Base-by-base conservation (phyloP, 148 eudicot genomes). In the Rhododendron ovatum region DNA sequence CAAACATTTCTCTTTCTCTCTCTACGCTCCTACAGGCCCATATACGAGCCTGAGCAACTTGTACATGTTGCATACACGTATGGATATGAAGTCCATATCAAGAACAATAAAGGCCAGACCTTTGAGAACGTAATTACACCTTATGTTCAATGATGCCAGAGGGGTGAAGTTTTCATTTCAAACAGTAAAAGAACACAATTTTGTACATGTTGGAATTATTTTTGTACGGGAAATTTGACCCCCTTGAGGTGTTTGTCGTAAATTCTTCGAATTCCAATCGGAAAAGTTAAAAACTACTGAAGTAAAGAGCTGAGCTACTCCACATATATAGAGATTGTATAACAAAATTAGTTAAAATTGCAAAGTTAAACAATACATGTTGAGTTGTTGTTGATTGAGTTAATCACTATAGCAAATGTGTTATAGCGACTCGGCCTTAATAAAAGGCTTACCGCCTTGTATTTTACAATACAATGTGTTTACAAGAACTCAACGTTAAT, bases 1-100 rank as follows among this genome's bases (percentile, higher is more conserved):
- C 93, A 89, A 91, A 89, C 93, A 88, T 87, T 88, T 75, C 75
- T 22, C 80, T 61, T 55, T 65, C 33, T 8, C 61, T 57, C 20
- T 20, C 80, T 71, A 41, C 2, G 5, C 77, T 39, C 13, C 79
- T 75, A 39, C 47, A 20, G 79, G 24, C n/a, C 79, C 45, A 77
- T 77, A 43, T 43, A 77, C 12, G 26, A 39, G 43, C 75, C 33
- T 45, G 47, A n/a, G 48, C 77, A 82, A 73, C 45, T 45, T 39
- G 51, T 37, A 48, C n/a, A 50, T 8, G 30, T 28, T 85, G 51
- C 26, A 55, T 74, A 76, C 41, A 50, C 47, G 83, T 73, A 63
- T 51, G 57, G 1, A 57, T 22, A 14, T 11, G 26, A 47, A 26
- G 33, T 24, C 48, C 51, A 9, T 79, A 45, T 12, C 57, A 47